Base-by-base conservation (phyloP, 352 stramenopile genomes). In the Globisporangium cylindrosporum region DNA sequence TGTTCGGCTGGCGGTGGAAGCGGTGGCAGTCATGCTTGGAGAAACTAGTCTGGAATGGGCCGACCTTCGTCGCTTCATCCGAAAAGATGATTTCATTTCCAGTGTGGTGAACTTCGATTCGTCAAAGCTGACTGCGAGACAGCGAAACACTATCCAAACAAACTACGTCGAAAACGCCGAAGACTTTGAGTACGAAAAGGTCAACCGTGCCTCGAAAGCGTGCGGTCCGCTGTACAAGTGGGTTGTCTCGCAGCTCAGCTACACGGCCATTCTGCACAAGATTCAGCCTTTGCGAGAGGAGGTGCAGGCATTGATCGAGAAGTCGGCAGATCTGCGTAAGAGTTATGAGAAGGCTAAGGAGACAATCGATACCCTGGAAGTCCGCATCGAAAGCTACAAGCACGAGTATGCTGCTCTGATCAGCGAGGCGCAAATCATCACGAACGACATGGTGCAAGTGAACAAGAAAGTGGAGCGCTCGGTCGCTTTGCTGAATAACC, bases 171-270 rank as follows among this genome's bases (percentile, higher is more conserved):
- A 80, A 86, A 98, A 92, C 57, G 77, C 81, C 24, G 89, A 96
- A 10, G 89, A 96, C 34, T 96, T 96, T 63, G 89, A 96, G 63
- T 96, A 94, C 66, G 89, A 96, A 54, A 96, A 95, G 73, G 95
- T 98, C 41, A 94, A 97, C 63, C 89, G 92, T 48, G 93, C 95
- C 6, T 98, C 92, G 14, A 97, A 97, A 71, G 98, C 98, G 22
- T 99, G 98, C 75, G 98, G 98, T 38, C 98, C 98, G 34, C 84
- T 99, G 18, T 99, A 98, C 79, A 97, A 99, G 73, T 99, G 98
- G 98, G 94, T 99, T 54, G 84, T 97, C 36, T 99, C 95, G 60
- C 97, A 99, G 78, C 88, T 99, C 10, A 97, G 97, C 70, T 99
- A 99, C 79, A 98, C 95, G 18, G 89, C 90, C 27, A 99, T 99